Evolutionary conservation across 1,139 yeast genomes (phyloP).

Genomic region (Suhomyces yuchorum): DNA sequence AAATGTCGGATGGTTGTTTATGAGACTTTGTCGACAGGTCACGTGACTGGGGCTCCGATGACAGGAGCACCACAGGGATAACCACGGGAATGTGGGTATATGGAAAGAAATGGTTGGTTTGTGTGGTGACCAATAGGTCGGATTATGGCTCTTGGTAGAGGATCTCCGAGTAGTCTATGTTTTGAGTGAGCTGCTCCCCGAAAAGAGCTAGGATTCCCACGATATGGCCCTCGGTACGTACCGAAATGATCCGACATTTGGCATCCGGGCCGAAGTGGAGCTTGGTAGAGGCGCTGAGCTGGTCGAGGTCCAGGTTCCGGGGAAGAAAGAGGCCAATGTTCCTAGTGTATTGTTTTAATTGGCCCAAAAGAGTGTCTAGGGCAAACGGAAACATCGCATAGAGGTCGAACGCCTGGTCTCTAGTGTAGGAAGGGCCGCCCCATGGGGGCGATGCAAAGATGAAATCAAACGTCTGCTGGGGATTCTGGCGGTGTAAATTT

Average conservation of each 20-base stretch:
- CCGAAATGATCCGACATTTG: conserved; percentile 51
- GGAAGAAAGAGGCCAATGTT: conserved; percentile 79
- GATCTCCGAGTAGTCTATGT: conserved; percentile 4
- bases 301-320: conserved; percentile 61
- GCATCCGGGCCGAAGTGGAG: conserved; percentile 47
- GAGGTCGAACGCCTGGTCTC: conserved; percentile 20
- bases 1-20: conserved; percentile 15
- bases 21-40: conserved; percentile 13
- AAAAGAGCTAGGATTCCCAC: conserved; percentile 63
- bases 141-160: not conserved
- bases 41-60: conserved; percentile 1
- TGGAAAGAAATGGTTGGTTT: too few species aligned
- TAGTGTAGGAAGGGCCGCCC: conserved; percentile 83
- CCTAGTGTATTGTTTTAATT: conserved; percentile 43
- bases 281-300: conserved; percentile 51
- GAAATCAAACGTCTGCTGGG: conserved; percentile 52
- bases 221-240: conserved; percentile 42
- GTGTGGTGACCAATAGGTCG: too few species aligned
- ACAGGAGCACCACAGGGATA: too few species aligned
- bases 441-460: conserved; percentile 92
- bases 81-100: too few species aligned
- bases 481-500: conserved; percentile 16
- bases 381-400: conserved; percentile 50
- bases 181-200: conserved; percentile 38
- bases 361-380: conserved; percentile 45